phyloP scores from a whole-genome alignment of 169 alveolate genomes.

The Eimeria acervulina region DNA sequence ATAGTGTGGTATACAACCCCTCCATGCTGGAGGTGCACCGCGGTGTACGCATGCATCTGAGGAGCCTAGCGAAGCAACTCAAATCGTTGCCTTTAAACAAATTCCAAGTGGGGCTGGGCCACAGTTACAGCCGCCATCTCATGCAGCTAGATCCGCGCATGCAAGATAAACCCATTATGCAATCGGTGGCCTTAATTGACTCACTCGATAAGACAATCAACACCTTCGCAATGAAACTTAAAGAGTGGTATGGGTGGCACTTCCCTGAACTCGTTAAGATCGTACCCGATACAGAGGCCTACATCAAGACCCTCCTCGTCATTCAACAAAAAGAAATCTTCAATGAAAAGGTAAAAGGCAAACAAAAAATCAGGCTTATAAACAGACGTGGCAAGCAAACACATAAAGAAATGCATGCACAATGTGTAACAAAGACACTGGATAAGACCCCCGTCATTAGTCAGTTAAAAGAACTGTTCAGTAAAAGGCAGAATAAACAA shows the following conservation, averaged over 20 bases:
- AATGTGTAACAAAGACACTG: too few relatives aligned
- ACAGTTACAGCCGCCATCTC: slow-evolving; percentile 95
- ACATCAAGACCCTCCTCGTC: slow-evolving; percentile 82
- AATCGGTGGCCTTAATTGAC: slow-evolving; percentile 93
- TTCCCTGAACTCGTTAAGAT: slow-evolving; percentile 99
- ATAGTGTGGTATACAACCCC: slow-evolving; percentile 46
- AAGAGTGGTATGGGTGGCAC: slow-evolving; percentile 98
- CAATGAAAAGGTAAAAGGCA: slow-evolving; percentile 28
- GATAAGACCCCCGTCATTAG: too few relatives aligned
- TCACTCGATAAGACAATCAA: slow-evolving; percentile 96
- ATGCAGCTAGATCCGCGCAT: slow-evolving; percentile 97
- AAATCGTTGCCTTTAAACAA: slow-evolving; percentile 41
- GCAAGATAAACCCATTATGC: slow-evolving; percentile 98
- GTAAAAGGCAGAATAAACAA: too few relatives aligned
- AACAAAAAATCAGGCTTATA: too few relatives aligned
- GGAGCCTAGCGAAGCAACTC: slow-evolving; percentile 70
- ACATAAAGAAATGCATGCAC: not conserved
- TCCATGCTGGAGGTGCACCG: slow-evolving; percentile 75
- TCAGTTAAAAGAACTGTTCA: too few relatives aligned
- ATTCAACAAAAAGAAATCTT: slow-evolving; percentile 58
- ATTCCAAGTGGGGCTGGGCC: slow-evolving; percentile 85
- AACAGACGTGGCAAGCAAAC: not conserved
- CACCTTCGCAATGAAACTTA: slow-evolving; percentile 97
- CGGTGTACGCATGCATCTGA: slow-evolving; percentile 79
- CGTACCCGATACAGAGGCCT: slow-evolving; percentile 93